A percentile compares a stretch with the other conserved stretches of the same genome.
Conservation (phyloP, 2,329 filamentous ascomycete species). For the Calonectria multiphialidica region DNA sequence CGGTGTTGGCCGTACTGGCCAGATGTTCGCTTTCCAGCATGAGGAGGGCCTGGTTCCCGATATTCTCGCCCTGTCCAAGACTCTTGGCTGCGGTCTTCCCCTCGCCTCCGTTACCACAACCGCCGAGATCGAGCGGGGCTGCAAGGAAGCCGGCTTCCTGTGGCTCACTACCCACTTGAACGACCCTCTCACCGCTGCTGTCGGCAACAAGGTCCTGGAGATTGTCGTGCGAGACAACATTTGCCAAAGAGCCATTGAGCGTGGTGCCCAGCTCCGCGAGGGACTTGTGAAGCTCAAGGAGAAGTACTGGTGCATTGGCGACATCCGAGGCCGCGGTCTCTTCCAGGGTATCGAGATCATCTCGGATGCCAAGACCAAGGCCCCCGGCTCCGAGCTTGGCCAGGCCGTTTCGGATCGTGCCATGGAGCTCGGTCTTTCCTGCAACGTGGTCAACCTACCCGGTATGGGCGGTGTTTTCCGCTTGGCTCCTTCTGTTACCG, state of each 20-base stretch:
- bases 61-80: constrained; percentile 57
- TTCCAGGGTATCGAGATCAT: constrained; percentile 65
- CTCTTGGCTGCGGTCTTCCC: constrained; percentile 65
- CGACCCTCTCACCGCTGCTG: constrained; percentile 65
- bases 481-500: constrained; percentile 63
- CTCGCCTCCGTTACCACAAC: constrained; percentile 64
- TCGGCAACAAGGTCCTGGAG: constrained; percentile 67
- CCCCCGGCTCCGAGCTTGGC: constrained; percentile 56
- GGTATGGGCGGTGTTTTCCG: constrained; percentile 64
- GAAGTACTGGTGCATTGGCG: constrained; percentile 65
- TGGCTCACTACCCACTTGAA: constrained; percentile 68
- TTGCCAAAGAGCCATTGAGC: constrained; percentile 52
- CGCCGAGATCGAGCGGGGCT: constrained; percentile 58
- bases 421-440: constrained; percentile 60
- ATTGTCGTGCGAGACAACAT: constrained; percentile 63
- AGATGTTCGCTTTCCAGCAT: constrained; percentile 68
- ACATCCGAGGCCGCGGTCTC: constrained; percentile 63
- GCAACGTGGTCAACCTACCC: constrained; percentile 60
- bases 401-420: constrained; percentile 57
- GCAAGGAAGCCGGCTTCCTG: constrained; percentile 58
- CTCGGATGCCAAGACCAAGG: constrained; percentile 53
- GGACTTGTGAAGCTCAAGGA: constrained; percentile 58
- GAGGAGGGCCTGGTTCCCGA: constrained; percentile 45
- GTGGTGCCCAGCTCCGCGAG: constrained; percentile 56
- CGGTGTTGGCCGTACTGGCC: constrained; percentile 65